Base-by-base conservation (phyloP, 495 filamentous ascomycete genomes). In the Xanthoparmelia taractica region DNA sequence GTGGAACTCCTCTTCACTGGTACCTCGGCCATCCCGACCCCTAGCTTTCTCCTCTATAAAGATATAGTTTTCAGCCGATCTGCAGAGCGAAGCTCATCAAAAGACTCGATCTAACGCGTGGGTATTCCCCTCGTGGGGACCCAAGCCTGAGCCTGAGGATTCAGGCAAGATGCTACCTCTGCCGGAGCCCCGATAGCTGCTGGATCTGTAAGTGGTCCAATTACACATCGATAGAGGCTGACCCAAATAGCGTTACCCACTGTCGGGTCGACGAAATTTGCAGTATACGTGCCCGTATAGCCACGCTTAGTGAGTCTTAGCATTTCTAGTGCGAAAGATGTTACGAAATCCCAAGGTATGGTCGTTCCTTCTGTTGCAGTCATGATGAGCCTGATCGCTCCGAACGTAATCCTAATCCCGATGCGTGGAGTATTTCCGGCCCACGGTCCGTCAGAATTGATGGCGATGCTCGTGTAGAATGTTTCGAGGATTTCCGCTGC, bases 341-440 rank as follows among this genome's bases (percentile, higher is more conserved):
- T 33, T 1, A 58, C 56, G 25, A 58, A 58, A 25, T 40, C 56
- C 56, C 56, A 58, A 20, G 56, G 56, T 11, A 58, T 40, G 15
- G 34, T 58, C 23, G 5, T 41, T 25, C 56, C 56, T 31, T 37
- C 56, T 40, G 56, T 25, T 2, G 56, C 56, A 6, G 56, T 58
- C 36, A 58, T 37, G 23, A 58, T 25, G n/a, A 58, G 38, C 25
- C 25, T 20, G 38, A 58, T 23, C 13, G 36, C 11, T 25, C 56
- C 56, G 15, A 4, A 6, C 2, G 56, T 58, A 6, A 58, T 58
- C 23, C 29, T 58, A 20, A 58, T 41, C 56, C 56, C 38, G 34
- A n/a, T 40, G 15, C 56, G 33, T 17, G 56, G 56, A 38, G 23
- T 7, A 12, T 25, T 38, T 33, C 8, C 10, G 34, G 56, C 34